Base-by-base conservation (phyloP, 371 early-diverging fungal species). In the Rhizopus delemar region DNA sequence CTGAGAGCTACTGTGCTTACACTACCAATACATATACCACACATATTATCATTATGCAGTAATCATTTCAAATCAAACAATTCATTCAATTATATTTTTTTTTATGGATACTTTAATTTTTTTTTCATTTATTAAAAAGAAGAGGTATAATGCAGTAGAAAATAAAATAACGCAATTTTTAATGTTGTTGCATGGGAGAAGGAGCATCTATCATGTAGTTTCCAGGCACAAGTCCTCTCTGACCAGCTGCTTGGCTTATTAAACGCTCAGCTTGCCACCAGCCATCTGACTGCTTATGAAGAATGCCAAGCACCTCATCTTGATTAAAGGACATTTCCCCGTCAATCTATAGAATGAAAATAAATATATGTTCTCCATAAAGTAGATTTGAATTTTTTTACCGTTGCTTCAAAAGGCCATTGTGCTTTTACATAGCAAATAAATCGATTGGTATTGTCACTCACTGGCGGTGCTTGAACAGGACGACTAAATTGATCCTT, bases 221-320 rank as follows among this genome's bases (percentile, higher is more conserved):
- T 11, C 81, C 77, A 16, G 81, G 81, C 16, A 80, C 63, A 29
- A 80, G 66, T 2, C 76, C 81, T 56, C 71, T 54, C 55, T 65
- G 66, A 15, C 63, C 66, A 22, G 68, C 38, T 32, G 54, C 50
- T 45, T 62, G 43, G 6, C 63, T 57, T 16, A 64, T 65, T 38
- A 62, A 32, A 52, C 70, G 54, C 29, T 77, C 78, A 1, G 78
- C 81, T 38, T 66, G 65, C 81, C 81, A 80, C 81, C 81, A 80
- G 5, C 81, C 81, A 61, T 80, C 81, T 4, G 57, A 50, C 60
- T 80, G 81, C 52, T 75, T 74, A 28, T 59, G 53, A 39, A 75
- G 5, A 16, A 80, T 63, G 8, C 74, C 76, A 48, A 80, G 13
- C 0, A 68, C 61, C 54, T 80, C 81, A 13, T 77, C 76, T 22